A percentile compares a stretch with the other conserved stretches of the same genome.
Conservation (phyloP, 2,329 filamentous ascomycete species). For the Ceratocystiopsis brevicomis region DNA sequence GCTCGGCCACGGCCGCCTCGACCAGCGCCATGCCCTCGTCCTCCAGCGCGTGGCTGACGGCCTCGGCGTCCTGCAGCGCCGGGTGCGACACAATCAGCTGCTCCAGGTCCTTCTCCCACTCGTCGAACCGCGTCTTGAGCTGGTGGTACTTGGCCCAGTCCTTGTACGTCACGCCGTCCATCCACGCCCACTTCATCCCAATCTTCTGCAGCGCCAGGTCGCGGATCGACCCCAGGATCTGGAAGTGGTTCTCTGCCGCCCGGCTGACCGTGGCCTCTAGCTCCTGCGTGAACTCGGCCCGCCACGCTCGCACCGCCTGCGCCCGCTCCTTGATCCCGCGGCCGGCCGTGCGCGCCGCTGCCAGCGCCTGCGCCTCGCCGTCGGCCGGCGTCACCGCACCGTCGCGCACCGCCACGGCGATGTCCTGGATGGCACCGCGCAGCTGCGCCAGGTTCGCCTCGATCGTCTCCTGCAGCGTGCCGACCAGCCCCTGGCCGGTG, state of each 20-base stretch:
- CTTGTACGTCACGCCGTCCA: conserved; percentile 87
- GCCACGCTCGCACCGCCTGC: conserved; percentile 60
- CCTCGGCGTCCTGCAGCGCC: conserved; percentile 47
- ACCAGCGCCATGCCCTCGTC: conserved; percentile 65
- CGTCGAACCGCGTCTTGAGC: conserved; percentile 61
- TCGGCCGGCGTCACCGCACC: conserved; percentile 39
- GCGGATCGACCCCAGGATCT: conserved; percentile 64
- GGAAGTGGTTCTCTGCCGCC: conserved; percentile 62
- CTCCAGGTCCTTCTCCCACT: conserved; percentile 72
- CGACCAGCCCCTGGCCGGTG: conserved; percentile 9
- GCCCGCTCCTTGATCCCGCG: conserved; percentile 58
- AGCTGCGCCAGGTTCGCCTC: background rate
- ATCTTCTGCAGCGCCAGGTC: conserved; percentile 78
- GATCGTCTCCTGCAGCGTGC: background rate
- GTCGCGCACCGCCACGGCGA: conserved; percentile 24
- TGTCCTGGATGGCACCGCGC: background rate
- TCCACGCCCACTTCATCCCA: conserved; percentile 89
- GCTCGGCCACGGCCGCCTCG: conserved; percentile 58
- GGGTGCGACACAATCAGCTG: conserved; percentile 56
- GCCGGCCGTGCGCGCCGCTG: conserved; percentile 45
- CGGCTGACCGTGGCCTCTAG: conserved; percentile 48
- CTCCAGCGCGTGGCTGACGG: conserved; percentile 40
- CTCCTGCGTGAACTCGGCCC: conserved; percentile 49
- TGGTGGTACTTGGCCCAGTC: conserved; percentile 93
- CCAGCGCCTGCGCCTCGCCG: conserved; percentile 26